These are phyloP conservation scores for Cyclotella distinguenda DNA, from an alignment of 108 stramenopile species.

Conservation along the genomic window DNA sequence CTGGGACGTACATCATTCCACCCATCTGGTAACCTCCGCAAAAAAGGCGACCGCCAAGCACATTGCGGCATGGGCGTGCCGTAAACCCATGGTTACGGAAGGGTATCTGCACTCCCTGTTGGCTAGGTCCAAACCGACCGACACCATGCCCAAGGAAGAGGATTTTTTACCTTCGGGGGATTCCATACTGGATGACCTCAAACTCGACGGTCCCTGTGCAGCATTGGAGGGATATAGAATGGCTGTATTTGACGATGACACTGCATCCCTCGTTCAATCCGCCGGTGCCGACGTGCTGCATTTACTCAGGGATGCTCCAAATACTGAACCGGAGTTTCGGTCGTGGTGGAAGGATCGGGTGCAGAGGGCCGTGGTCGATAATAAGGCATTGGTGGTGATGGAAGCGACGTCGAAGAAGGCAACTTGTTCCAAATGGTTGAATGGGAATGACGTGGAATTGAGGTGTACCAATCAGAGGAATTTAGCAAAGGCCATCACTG, in stretches of 20 bases:
- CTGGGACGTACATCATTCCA: conserved; percentile 40
- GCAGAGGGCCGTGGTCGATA: conserved; percentile 10
- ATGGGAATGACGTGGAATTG: background rate
- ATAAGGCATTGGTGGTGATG: conserved; percentile 37
- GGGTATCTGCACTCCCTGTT: conserved; percentile 35
- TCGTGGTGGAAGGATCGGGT: conserved; percentile 36
- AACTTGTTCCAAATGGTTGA: conserved; percentile 7
- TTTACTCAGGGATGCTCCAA: conserved; percentile 22
- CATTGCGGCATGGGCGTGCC: conserved; percentile 51
- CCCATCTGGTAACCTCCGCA: conserved; percentile 45
- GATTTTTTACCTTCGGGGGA: conserved; percentile 34
- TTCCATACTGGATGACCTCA: conserved; percentile 15
- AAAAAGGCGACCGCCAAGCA: conserved; percentile 43
- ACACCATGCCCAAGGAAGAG: conserved; percentile 31
- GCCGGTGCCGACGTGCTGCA: conserved; percentile 40
- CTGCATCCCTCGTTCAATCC: conserved; percentile 34
- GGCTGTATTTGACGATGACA: conserved; percentile 43
- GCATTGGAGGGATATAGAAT: conserved; percentile 38
- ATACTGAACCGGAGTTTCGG: conserved; percentile 13
- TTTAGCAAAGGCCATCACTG: conserved; percentile 49
- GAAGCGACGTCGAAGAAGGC: conserved; percentile 26
- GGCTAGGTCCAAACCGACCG: conserved; percentile 14
- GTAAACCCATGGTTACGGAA: conserved; percentile 32
- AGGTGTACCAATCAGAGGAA: conserved; percentile 46
- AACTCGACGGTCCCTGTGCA: conserved; percentile 8